Base-by-base conservation (phyloP, 805 yeast species). In the Dipodascus albidus region DNA sequence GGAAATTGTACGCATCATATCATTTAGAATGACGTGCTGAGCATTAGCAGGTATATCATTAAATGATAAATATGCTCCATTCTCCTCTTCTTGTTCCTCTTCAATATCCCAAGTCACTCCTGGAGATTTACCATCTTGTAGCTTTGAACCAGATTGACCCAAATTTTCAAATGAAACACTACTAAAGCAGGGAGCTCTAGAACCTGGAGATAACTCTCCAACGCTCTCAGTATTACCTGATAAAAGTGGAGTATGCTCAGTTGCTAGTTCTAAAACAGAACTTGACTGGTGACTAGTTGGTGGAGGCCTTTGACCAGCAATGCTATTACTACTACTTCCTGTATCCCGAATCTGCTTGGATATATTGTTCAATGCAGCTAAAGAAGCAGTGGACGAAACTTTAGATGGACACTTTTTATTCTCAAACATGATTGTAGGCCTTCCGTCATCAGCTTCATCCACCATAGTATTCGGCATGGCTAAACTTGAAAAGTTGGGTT, bases 41-140 rank as follows among this genome's bases (percentile, higher is more conserved):
- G 95, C 93, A 59, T 81, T 80, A 6, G 96, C 93, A 0, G 97
- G 96, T n/a, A 91, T 68, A 57, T 87, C 93, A 64, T 88, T 85
- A 68, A 90, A 90, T 1, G 85, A 77, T 20, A 74, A 61, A 42
- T 65, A 54, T 15, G 48, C 24, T 17, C 49, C 31, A n/a, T 17
- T 22, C 8, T 21, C 22, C 8, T 47, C 49, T 11, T 22, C n/a
- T 47, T 23, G n/a, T 19, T 47, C 11, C 24, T 47, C 31, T 22
- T 22, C 35, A 19, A n/a, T 51, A 6, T 20, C 51, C 51, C 41
- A 24, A 9, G 23, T n/a, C n/a, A 24, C 51, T n/a, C 44, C 20
- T n/a, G 14, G 4, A 4, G 22, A 22, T n/a, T 19, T 48, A 27
- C n/a, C 20, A 15, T n/a, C 20, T 48, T 11, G 41, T 22, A 15